phyloP scores from a whole-genome alignment of 1,284 basidiomycete genomes.

The Pascua guehoae region DNA sequence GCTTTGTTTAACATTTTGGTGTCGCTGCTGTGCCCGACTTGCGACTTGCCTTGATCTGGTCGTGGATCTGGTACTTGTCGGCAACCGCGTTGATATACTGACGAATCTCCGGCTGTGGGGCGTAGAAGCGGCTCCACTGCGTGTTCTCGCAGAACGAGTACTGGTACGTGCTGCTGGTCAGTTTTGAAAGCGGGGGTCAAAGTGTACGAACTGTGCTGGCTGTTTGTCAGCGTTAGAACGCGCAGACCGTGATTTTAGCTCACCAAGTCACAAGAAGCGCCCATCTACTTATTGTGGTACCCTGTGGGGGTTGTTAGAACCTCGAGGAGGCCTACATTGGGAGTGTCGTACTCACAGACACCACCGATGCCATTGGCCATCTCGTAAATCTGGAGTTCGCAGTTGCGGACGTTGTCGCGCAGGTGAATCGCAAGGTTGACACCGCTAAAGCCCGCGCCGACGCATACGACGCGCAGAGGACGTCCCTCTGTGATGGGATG shows the following conservation, averaged over 20 bases:
- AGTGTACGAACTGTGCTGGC: no score
- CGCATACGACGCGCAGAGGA: background rate
- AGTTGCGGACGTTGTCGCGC: slow-evolving; percentile 2
- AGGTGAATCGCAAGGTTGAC: slow-evolving; percentile 8
- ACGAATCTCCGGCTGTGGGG: slow-evolving; percentile 26
- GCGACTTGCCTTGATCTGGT: slow-evolving; percentile 23
- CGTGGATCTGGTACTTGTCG: slow-evolving; percentile 18
- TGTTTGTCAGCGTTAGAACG: no score
- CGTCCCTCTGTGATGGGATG: background rate
- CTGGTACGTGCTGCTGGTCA: slow-evolving; percentile 24
- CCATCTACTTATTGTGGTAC: background rate
- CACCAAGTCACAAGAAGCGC: slow-evolving; percentile 29
- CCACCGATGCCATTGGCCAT: slow-evolving; percentile 8
- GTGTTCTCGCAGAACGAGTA: slow-evolving; percentile 21
- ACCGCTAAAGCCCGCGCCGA: slow-evolving; percentile 11
- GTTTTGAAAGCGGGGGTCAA: no score
- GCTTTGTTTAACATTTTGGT: no score
- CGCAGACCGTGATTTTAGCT: no score
- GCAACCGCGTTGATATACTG: slow-evolving; percentile 22
- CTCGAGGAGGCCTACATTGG: no score
- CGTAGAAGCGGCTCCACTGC: slow-evolving; percentile 27
- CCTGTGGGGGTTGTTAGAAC: no score
- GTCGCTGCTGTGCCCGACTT: no score
- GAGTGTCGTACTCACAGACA: slow-evolving; percentile 16
- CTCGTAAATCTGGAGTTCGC: slow-evolving; percentile 9